Base-by-base conservation (phyloP, 192 early-diverging fungal species). In the Glomus cerebriforme region DNA sequence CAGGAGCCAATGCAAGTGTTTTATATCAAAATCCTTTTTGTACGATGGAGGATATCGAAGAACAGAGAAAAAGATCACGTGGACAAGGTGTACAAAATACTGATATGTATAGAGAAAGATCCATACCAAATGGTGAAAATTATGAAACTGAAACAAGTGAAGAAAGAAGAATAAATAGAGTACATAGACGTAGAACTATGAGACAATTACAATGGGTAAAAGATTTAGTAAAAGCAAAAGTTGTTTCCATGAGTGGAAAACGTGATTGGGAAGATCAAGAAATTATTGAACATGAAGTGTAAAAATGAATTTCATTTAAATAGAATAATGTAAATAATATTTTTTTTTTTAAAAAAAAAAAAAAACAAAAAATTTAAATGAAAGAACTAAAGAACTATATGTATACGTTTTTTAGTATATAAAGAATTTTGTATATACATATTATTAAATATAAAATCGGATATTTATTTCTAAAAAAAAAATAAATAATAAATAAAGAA, bases 1-100 rank as follows among this genome's bases (percentile, higher is more conserved):
- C 62, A 31, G 62, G 62, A 64, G 62, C 62, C 9, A 27, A 64
- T 64, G 62, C 24, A 64, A 64, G 62, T 64, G 17, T 64, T 15
- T 29, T 64, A 27, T 64, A 27, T 6, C 62, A 64, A 64, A 64
- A 64, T 64, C 62, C 62, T 31, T 64, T 60, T 22, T 24, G 24
- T 6, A 60, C 19, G 22, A 7, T 64, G 62, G 26, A 64, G 3
- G 62, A 64, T 31, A 13, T 3, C 3, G 29, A 64, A 31, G 27
- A 26, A 15, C 49, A 54, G 6, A 2, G 19, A 54, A 54, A 54
- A 54, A 4, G 19, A 54, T 17, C 15, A 3, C 47, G 47, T 49
- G 47, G 17, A 49, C 17, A 49, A 6, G 19, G 15, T 22, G 22
- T 15, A 22, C 49, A 17, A 54, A 27, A 26, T 13, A 3, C 29